A percentile compares a stretch with the other conserved stretches of the same genome.
These are phyloP conservation scores for Agrocybe pediades DNA, from an alignment of 768 basidiomycete genomes.

Conservation along the genomic window DNA sequence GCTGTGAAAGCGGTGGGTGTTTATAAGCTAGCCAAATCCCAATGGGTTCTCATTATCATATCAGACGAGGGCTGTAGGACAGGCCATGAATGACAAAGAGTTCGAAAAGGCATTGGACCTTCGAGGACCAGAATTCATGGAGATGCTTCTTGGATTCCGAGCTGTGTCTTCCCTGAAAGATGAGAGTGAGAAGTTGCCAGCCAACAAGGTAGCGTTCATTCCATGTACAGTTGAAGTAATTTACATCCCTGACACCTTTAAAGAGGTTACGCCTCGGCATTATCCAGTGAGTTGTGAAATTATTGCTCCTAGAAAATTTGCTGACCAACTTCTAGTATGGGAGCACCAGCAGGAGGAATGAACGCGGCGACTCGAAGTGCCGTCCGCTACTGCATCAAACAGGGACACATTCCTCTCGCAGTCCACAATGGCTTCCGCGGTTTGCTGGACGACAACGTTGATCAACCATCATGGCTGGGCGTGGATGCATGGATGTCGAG, in stretches of 20 bases:
- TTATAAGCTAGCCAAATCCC: not conserved
- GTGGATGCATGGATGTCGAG: constrained; percentile 97
- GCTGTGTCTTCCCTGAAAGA: constrained; percentile 67
- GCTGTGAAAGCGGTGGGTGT: constrained; percentile 80
- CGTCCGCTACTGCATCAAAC: constrained; percentile 88
- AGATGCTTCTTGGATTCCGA: constrained; percentile 84
- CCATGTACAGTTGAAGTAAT: not conserved
- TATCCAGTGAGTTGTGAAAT: constrained; percentile 69
- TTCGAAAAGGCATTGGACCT: constrained; percentile 86
- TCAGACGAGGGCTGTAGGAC: constrained; percentile 84
- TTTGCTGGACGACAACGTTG: constrained; percentile 84
- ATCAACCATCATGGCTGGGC: constrained; percentile 91
- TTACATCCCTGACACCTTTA: constrained; percentile 5
- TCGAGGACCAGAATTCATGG: constrained; percentile 89
- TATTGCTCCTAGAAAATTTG: not conserved
- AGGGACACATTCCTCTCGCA: constrained; percentile 91
- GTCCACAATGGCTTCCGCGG: constrained; percentile 97
- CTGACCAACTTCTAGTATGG: constrained; percentile 79
- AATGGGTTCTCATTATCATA: constrained; percentile 1
- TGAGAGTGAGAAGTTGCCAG: constrained; percentile 50
- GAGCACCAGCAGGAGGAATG: constrained; percentile 98
- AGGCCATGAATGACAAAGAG: constrained; percentile 80
- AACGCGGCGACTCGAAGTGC: constrained; percentile 96
- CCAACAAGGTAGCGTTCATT: constrained; percentile 39
- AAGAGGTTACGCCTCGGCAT: constrained; percentile 81